Evolutionary conservation across 2,329 filamentous ascomycete species (phyloP), one percentile per base, ranked within the genome.

Genomic region (Rasamsonia emersonii): DNA sequence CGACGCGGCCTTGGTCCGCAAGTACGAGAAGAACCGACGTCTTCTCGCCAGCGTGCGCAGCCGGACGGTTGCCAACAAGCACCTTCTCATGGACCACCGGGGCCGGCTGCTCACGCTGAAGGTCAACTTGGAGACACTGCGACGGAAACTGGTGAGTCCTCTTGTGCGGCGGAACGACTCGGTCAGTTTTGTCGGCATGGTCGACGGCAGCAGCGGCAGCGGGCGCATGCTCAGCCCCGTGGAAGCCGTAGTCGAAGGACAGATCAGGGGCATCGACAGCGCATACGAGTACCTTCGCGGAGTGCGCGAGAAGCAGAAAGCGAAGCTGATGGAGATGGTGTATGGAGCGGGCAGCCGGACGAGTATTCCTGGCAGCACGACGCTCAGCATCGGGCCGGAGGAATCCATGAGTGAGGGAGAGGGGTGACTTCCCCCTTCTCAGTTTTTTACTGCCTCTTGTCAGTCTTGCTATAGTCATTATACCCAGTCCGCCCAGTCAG

Each of bases 21-120:
- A 95, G 58, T 95, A 86, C 59, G 86, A 94, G 56, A 85, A 83
- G 61, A 96, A 96, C 66, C 80, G 81, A 40, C 71, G 77, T 30
- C 69, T 95, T 1, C 74, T 96, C 15, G 74, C 71, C 30, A 81
- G 80, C 43, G 81, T 96, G 35, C 78, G 86, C 41, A 75, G 81
- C 37, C 82, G 82, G 48, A 94, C 88, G 2, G 77, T 94, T 15
- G 75, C 77, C 39, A 93, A 95, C 64, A 95, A 95, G 61, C 76
- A 78, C 41, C 72, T 93, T 20, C 71, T 96, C 6, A 77, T 91
- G 42, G 82, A 86, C 47, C 88, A 95, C 58, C 91, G 93, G 48
- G 77, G 82, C 38, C 81, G 83, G 40, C 73, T 96, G 23, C 69
- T 91, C 33, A 82, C 81, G 3, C 71, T 96, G 24, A 91, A 93